phyloP scores from a whole-genome alignment of 2,329 filamentous ascomycete genomes.

The Ceratocystis cacaofunesta region DNA sequence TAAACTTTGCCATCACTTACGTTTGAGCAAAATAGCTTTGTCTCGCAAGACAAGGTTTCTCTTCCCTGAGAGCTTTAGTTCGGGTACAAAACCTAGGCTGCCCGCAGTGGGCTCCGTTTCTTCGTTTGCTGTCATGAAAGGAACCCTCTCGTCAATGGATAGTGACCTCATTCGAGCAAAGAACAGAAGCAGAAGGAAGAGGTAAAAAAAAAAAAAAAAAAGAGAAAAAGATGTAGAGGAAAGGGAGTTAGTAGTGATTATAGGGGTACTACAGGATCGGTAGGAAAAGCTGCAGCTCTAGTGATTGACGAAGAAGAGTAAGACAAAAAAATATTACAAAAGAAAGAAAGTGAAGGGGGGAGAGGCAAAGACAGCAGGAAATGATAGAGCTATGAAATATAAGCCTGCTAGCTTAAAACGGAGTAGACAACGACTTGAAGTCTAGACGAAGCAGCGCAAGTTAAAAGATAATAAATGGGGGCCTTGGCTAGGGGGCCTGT shows the following conservation, averaged over 20 bases:
- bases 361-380: neutral
- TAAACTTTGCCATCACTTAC: slow-evolving; percentile 15
- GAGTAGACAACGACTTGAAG: neutral
- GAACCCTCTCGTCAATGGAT: slow-evolving; percentile 13
- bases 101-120: slow-evolving; percentile 4
- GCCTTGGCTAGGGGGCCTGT: neutral
- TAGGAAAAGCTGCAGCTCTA: neutral
- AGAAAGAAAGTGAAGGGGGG: neutral
- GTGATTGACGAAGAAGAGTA: neutral
- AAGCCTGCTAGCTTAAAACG: neutral
- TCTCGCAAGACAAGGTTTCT: slow-evolving; percentile 17
- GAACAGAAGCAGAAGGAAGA: neutral
- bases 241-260: too few species aligned
- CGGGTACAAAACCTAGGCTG: neutral
- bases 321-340: neutral
- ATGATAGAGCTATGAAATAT: neutral
- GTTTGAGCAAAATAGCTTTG: slow-evolving; percentile 19
- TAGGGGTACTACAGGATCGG: neutral
- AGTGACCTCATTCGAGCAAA: slow-evolving; percentile 6
- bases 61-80: slow-evolving; percentile 18
- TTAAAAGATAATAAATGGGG: neutral
- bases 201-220: neutral
- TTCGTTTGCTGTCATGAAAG: slow-evolving; percentile 14
- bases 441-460: neutral
- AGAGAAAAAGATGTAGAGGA: neutral